Base-by-base conservation (phyloP, 1,139 yeast genomes). In the Geotrichum fermentans region DNA sequence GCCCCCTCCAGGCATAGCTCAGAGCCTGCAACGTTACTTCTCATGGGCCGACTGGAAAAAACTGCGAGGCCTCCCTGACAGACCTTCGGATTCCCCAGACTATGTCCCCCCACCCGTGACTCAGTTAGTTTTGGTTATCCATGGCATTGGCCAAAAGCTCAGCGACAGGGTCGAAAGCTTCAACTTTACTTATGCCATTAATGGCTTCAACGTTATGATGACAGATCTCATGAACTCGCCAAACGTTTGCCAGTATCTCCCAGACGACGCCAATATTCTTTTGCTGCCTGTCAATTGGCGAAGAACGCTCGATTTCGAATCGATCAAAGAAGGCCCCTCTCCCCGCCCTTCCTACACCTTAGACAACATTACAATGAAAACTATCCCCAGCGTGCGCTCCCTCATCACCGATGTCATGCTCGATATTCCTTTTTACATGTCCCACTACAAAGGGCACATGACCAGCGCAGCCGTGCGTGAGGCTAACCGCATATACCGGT, bases 121-220 rank as follows among this genome's bases (percentile, higher is more conserved):
- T 39, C 95, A 88, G 65, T 69, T 92, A 50, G 78, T 90, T 1
- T 71, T 92, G 16, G 92, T 95, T 56, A 77, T 90, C 41, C 98
- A 92, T 65, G 97, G 98, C 0, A 87, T 92, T 55, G 97, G 97
- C 1, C 98, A 92, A 64, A 80, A 83, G 37, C 72, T 92, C 52
- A 94, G 96, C 2, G 78, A 80, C 48, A 80, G 80, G 58, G 83
- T 84, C 57, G 89, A 89, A 55, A 80, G 86, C 33, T 81, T 89
- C 43, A 88, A 88, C 61, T 92, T 92, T 67, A 82, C 92, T 3
- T 96, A 89, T 64, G 88, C 92, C 24, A 79, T 89, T 49, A 88
- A 85, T 61, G 75, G 78, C 17, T 68, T 89, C 56, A 72, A 96
- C 49, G 77, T 64, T 3, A 46, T 58, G 26, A 59, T 68, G 38